phyloP scores from a whole-genome alignment of 1,139 yeast genomes.

The Yamadazyma oceani region DNA sequence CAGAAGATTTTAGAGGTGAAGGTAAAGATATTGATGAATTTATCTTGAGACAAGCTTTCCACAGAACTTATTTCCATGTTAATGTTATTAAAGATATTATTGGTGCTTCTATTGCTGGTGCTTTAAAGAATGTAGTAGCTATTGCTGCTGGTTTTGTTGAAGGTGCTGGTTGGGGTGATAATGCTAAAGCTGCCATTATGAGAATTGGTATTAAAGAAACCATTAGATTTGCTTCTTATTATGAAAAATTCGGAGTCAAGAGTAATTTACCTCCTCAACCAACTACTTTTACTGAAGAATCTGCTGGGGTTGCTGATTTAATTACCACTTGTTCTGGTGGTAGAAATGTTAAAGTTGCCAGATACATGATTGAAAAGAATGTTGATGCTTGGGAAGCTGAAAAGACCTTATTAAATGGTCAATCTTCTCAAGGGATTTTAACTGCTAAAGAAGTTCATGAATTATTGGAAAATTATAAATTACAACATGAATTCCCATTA shows the following conservation, averaged over 20 bases:
- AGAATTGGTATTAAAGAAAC: conserved; percentile 89
- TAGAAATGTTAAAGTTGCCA: conserved; percentile 88
- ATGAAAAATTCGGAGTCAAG: conserved; percentile 64
- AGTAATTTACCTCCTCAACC: conserved; percentile 70
- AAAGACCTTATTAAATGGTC: conserved; percentile 81
- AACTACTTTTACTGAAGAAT: conserved; percentile 83
- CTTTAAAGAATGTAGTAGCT: conserved; percentile 90
- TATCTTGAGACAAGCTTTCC: conserved; percentile 75
- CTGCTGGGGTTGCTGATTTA: conserved; percentile 95
- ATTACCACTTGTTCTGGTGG: conserved; percentile 97
- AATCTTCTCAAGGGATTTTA: conserved; percentile 89
- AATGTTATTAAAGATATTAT: conserved; percentile 86
- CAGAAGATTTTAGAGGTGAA: conserved; percentile 67
- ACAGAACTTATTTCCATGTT: conserved; percentile 95
- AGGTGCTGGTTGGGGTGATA: conserved; percentile 97
- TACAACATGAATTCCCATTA: conserved; percentile 76
- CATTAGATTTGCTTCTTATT: conserved; percentile 53
- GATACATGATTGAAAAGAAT: conserved; percentile 68
- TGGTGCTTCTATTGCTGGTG: conserved; percentile 94
- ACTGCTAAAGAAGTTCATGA: conserved; percentile 90
- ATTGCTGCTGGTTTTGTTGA: conserved; percentile 93
- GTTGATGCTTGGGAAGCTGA: conserved; percentile 79
- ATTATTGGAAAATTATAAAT: conserved; percentile 61
- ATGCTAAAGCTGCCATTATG: conserved; percentile 94
- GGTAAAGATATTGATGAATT: conserved; percentile 72